Evolutionary conservation across 129 eudicot genomes (phyloP).

Genomic region (Flaveria robusta): DNA sequence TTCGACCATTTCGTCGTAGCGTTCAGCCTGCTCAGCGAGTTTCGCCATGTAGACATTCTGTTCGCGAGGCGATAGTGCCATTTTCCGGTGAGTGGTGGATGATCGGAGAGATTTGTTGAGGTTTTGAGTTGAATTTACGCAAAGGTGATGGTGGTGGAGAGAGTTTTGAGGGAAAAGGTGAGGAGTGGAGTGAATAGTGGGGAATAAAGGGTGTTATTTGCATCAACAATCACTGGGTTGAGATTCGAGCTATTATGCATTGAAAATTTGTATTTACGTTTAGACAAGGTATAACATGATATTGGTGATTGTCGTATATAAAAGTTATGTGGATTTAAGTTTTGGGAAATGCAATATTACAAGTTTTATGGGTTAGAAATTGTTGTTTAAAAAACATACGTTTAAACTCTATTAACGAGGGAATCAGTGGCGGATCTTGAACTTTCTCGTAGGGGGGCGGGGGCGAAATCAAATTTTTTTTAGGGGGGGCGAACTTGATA

Average conservation of each 20-base stretch:
- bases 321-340: too few species aligned
- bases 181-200: slow-evolving; percentile 10
- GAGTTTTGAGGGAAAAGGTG: slow-evolving; percentile 1
- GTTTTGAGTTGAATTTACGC: slow-evolving; percentile 5
- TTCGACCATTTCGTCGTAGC: slow-evolving; percentile 23
- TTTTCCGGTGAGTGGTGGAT: slow-evolving; percentile 4
- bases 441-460: too few species aligned
- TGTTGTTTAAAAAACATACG: too few species aligned
- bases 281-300: too few species aligned
- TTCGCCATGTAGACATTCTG: slow-evolving; percentile 20
- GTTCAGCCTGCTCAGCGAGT: slow-evolving; percentile 20
- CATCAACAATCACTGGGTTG: neutral
- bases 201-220: neutral
- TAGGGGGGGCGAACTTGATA: too few species aligned
- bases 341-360: too few species aligned
- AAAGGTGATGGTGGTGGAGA: neutral
- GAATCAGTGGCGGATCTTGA: too few species aligned
- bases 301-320: too few species aligned
- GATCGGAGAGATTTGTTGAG: neutral
- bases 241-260: neutral
- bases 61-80: slow-evolving; percentile 4
- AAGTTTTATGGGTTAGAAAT: too few species aligned
- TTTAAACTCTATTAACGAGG: too few species aligned
- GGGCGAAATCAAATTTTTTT: too few species aligned
- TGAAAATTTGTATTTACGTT: neutral